phyloP scores from a whole-genome alignment of 1,284 basidiomycete genomes.

The Leccinum fallax region DNA sequence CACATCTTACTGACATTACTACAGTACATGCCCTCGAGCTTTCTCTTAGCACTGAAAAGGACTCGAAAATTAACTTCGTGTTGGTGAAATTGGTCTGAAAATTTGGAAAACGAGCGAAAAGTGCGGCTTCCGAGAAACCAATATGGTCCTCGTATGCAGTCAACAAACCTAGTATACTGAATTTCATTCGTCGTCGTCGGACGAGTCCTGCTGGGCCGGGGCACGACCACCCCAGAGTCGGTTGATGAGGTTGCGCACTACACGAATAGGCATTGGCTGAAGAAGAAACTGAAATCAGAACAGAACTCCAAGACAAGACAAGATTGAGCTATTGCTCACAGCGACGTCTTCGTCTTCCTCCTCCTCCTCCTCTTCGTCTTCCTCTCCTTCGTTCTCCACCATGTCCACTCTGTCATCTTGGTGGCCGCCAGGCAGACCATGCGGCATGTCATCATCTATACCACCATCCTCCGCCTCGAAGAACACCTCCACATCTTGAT shows the following conservation, averaged over 20 bases:
- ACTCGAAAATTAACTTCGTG: not conserved
- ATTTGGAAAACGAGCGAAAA: not conserved
- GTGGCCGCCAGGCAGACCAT: not conserved
- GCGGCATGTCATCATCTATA: conserved; percentile 14
- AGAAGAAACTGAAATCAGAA: not conserved
- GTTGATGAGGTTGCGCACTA: conserved; percentile 62
- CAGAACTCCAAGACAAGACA: not conserved
- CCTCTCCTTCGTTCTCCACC: conserved; percentile 37
- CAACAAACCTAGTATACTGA: not conserved
- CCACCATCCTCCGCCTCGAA: conserved; percentile 28
- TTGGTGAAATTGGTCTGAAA: not conserved
- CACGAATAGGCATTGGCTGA: conserved; percentile 61
- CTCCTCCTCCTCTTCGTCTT: conserved; percentile 31
- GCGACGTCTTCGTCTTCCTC: conserved; percentile 47
- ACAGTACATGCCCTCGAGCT: not conserved
- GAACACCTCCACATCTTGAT: conserved; percentile 26
- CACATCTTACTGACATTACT: no score
- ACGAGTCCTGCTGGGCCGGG: conserved; percentile 32
- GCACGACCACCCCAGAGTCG: conserved; percentile 58
- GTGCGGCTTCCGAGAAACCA: not conserved
- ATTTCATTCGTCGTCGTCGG: not conserved
- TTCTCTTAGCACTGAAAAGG: not conserved
- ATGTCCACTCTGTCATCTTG: conserved; percentile 39
- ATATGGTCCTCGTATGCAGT: not conserved
- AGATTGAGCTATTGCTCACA: conserved; percentile 38